Evolutionary conservation across 495 filamentous ascomycete species (phyloP), one percentile per base, ranked within the genome.

Genomic region (Hyaloscypha variabilis): DNA sequence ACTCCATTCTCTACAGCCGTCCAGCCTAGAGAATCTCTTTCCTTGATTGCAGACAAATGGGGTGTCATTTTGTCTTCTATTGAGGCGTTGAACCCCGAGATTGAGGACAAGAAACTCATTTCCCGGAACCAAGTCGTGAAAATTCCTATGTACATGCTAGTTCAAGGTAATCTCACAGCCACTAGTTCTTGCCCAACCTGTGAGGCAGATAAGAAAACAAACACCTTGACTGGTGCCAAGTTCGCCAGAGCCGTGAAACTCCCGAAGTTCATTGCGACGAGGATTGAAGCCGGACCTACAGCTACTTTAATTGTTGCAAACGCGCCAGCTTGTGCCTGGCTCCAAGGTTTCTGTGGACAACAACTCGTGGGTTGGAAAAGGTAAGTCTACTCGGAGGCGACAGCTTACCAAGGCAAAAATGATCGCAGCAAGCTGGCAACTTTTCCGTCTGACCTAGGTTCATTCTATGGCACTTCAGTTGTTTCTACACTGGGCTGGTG

Each of bases 291-390:
- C 52, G 42, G 59, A 24, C 42, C 59, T 17, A 50, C 59, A 30
- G 46, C 36, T 24, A 11, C 34, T 11, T 42, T 42, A 8, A 58
- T 58, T 36, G 6, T 58, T 30, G 55, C 55, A 29, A 58, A 19
- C 10, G 55, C 28, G 10, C 55, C 5, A 3, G 26, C 55, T 14
- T 34, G n/a, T 29, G 10, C 4, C 55, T 51, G 23, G 19, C 49
- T 51, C 49, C 49, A 17, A 54, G 51, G n/a, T 6, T 25, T 6
- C 51, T 11, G 8, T 10, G 8, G 19, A 24, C 21, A 54, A 29
- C 11, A 54, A 54, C 26, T 29, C 51, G 21, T 54, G n/a, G 26
- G 51, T 91, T 90, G 11, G 19, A 0, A 54, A 54, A 24, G 39
- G 39, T 11, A 17, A 46, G 39, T 46, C 39, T 8, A 17, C 10